These are phyloP conservation scores for Microdochium nivale DNA, from an alignment of 2,329 filamentous ascomycete genomes.

Conservation along the genomic window DNA sequence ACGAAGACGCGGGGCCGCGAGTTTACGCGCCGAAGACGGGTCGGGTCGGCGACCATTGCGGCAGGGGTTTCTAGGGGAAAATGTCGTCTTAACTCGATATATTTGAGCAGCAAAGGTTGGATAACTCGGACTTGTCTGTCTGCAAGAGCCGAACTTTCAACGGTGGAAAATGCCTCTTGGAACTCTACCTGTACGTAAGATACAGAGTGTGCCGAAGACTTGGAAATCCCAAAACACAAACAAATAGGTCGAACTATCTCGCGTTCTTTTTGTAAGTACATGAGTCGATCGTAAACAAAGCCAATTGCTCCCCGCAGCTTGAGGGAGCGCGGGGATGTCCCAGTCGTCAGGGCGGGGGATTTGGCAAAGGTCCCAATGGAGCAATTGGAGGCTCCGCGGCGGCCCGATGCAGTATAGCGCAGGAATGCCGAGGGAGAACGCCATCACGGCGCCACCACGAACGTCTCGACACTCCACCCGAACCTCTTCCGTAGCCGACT, in stretches of 20 bases:
- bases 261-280: too few relatives aligned
- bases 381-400: background rate
- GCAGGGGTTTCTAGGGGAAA: background rate
- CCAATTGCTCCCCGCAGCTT: too few relatives aligned
- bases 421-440: slow-evolving; percentile 6
- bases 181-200: too few relatives aligned
- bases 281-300: too few relatives aligned
- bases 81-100: too few relatives aligned
- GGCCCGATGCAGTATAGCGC: slow-evolving; percentile 1
- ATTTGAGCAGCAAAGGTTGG: too few relatives aligned
- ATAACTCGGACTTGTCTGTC: too few relatives aligned
- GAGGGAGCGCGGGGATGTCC: background rate
- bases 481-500: slow-evolving; percentile 23
- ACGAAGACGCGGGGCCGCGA: slow-evolving; percentile 20
- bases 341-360: background rate
- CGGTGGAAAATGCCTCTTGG: too few relatives aligned
- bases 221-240: too few relatives aligned
- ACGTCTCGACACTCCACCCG: slow-evolving; percentile 25
- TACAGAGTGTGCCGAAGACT: too few relatives aligned
- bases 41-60: background rate
- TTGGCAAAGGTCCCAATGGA: background rate
- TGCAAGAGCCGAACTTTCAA: too few relatives aligned
- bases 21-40: background rate
- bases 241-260: too few relatives aligned
- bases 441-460: slow-evolving; percentile 9